Evolutionary conservation across 2,329 filamentous ascomycete genomes (phyloP).

Genomic region (Xylaria multiplex): DNA sequence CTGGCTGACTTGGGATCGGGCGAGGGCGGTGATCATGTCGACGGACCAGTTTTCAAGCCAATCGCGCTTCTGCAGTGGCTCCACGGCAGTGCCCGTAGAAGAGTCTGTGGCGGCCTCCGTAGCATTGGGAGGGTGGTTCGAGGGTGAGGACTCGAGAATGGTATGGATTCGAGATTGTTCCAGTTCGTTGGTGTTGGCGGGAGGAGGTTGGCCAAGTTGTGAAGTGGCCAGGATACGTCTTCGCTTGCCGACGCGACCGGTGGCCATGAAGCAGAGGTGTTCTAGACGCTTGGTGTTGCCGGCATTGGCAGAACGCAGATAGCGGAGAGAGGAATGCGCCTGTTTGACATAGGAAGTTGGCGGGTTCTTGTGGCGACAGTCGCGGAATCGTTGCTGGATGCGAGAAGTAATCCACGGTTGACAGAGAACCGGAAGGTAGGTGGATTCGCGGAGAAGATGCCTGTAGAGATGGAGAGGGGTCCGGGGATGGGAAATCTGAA

Average conservation of each 20-base stretch:
- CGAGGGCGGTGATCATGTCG: constrained; percentile 55
- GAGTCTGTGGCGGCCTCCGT: not conserved
- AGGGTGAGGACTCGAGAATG: not conserved
- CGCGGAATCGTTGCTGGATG: constrained; percentile 60
- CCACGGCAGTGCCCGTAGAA: not conserved
- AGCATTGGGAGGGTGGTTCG: not conserved
- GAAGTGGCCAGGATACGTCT: constrained; percentile 59
- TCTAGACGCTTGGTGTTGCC: constrained; percentile 61
- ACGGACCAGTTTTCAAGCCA: constrained; percentile 63
- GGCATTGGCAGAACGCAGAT: constrained; percentile 63
- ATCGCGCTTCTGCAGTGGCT: constrained; percentile 40
- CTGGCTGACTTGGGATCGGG: constrained; percentile 54
- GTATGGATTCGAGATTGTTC: constrained; percentile 40
- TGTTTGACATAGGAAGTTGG: constrained; percentile 50
- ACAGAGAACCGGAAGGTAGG: constrained; percentile 66
- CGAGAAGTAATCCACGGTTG: constrained; percentile 55
- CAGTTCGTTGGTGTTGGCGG: constrained; percentile 55
- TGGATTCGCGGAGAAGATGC: constrained; percentile 67
- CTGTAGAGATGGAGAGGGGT: constrained; percentile 62
- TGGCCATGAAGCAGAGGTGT: constrained; percentile 59
- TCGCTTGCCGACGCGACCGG: constrained; percentile 63
- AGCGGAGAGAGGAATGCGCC: constrained; percentile 57
- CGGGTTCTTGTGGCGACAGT: constrained; percentile 46
- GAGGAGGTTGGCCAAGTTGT: constrained; percentile 52
- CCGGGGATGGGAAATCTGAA: constrained; percentile 50